Conservation (phyloP, 164 flowering plant species). For the Liriodendron chinense region DNA sequence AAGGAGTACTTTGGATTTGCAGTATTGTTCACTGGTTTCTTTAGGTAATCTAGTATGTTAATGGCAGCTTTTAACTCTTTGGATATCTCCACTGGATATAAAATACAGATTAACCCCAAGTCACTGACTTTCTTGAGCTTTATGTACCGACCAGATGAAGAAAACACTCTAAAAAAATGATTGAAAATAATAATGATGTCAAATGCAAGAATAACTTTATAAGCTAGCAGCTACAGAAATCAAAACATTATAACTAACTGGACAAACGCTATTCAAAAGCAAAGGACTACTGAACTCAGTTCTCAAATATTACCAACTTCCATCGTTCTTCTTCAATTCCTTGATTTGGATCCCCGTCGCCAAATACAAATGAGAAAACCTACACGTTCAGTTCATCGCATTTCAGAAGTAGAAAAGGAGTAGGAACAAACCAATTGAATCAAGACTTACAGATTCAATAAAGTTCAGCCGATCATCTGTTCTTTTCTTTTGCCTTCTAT, state of each 20-base stretch:
- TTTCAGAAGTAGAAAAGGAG: slow-evolving; percentile 6
- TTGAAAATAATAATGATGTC: too few species aligned
- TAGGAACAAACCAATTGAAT: slow-evolving; percentile 7
- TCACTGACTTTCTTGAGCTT: background rate
- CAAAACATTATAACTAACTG: background rate
- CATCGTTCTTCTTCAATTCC: slow-evolving; percentile 99
- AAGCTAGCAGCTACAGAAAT: background rate
- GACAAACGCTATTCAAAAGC: slow-evolving; percentile 10
- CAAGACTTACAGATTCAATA: slow-evolving; percentile 70
- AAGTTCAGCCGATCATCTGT: slow-evolving; percentile 74
- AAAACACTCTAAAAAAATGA: background rate
- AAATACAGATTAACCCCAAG: background rate
- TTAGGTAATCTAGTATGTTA: background rate
- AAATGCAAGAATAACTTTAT: background rate
- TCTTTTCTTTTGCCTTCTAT: slow-evolving; percentile 54
- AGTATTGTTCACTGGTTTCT: background rate
- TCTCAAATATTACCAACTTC: slow-evolving; percentile 86
- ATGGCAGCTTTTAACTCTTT: background rate
- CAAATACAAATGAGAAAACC: slow-evolving; percentile 98
- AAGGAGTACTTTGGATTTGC: background rate
- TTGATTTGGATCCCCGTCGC: slow-evolving; percentile 99
- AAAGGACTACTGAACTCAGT: slow-evolving; percentile 50
- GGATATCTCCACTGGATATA: background rate
- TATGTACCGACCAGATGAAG: background rate
- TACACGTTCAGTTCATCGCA: slow-evolving; percentile 23